Evolutionary conservation across 2,329 filamentous ascomycete species (phyloP).

Genomic region (Lachnellula hyalina): DNA sequence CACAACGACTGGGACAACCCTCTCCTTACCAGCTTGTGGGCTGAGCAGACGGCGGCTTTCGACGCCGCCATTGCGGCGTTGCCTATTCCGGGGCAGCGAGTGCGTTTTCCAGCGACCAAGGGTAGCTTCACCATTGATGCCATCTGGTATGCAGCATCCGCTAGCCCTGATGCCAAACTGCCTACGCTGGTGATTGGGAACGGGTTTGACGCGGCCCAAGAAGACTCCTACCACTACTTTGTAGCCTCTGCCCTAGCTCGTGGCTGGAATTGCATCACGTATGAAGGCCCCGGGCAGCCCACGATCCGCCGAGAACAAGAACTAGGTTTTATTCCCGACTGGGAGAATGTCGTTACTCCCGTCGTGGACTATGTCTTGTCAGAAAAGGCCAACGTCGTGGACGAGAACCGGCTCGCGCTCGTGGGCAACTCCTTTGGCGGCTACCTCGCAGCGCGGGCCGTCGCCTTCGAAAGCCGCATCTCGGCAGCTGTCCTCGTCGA

Average conservation of each 20-base stretch:
- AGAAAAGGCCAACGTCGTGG: neutral
- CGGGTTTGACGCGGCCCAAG: neutral
- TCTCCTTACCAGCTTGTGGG: slow-evolving; percentile 1
- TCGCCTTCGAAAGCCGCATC: neutral
- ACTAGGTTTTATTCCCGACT: slow-evolving; percentile 40
- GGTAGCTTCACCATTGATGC: neutral
- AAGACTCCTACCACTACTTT: neutral
- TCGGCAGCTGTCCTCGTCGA: neutral
- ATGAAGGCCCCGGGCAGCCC: slow-evolving; percentile 43
- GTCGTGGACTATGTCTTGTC: slow-evolving; percentile 36
- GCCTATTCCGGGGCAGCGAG: neutral
- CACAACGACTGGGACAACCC: slow-evolving; percentile 7
- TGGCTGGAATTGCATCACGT: slow-evolving; percentile 41
- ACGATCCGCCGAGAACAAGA: slow-evolving; percentile 37
- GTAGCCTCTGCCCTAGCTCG: slow-evolving; percentile 22
- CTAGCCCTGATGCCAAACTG: neutral
- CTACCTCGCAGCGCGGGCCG: neutral
- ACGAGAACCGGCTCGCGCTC: slow-evolving; percentile 5
- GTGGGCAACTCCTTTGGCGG: slow-evolving; percentile 34
- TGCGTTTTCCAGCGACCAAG: neutral
- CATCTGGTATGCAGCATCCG: neutral
- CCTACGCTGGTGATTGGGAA: neutral
- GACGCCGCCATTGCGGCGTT: slow-evolving; percentile 1
- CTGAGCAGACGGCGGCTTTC: slow-evolving; percentile 2
- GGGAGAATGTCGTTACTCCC: slow-evolving; percentile 38